Conservation (phyloP, 177 flowering plant genomes). For the Tripterygium wilfordii region DNA sequence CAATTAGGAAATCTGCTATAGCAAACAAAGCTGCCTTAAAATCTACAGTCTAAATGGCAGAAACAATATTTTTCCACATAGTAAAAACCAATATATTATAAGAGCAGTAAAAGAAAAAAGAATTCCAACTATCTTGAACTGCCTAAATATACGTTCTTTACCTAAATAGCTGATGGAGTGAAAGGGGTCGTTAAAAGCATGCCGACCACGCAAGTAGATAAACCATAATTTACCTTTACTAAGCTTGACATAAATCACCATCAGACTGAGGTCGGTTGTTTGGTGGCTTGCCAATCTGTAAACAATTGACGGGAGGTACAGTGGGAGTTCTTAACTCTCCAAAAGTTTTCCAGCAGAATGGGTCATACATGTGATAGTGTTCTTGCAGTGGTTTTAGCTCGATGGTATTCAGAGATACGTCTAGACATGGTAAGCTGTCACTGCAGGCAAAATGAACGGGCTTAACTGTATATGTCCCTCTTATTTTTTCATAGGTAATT, state of each 20-base stretch:
- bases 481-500: conserved; percentile 63
- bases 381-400: conserved; percentile 69
- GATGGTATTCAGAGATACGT: conserved; percentile 58
- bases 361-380: conserved; percentile 63
- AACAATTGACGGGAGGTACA: conserved; percentile 77
- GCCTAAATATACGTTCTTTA: conserved; percentile 22
- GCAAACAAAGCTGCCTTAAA: too few species aligned
- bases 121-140: conserved; percentile 15
- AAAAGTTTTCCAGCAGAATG: conserved; percentile 89
- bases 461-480: conserved; percentile 94
- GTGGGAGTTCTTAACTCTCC: conserved; percentile 77
- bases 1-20: too few species aligned
- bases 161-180: conserved; percentile 24
- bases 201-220: conserved; percentile 50
- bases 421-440: conserved; percentile 75
- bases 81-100: too few species aligned
- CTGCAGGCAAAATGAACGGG: conserved; percentile 97
- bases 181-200: conserved; percentile 43
- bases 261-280: conserved; percentile 56
- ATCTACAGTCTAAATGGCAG: too few species aligned
- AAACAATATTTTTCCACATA: too few species aligned
- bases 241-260: conserved; percentile 51
- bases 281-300: conserved; percentile 80
- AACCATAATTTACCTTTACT: conserved; percentile 16
- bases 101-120: too few species aligned